Conservation (phyloP, 2,329 filamentous ascomycete genomes). For the Dactylellina drechsleri region DNA sequence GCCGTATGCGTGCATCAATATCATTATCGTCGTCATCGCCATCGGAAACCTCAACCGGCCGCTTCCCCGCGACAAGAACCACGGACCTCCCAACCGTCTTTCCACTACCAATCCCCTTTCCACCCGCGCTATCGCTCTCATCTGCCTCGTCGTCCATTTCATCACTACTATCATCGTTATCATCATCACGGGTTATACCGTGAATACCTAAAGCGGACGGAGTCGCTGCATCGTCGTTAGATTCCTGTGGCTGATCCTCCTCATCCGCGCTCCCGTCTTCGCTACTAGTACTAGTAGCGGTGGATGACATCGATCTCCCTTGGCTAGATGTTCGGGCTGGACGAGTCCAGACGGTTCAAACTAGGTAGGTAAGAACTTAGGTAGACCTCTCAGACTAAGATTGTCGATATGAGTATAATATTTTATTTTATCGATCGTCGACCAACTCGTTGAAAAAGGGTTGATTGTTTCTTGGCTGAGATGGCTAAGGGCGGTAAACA, state of each 20-base stretch:
- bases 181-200: slow-evolving; percentile 3
- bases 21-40: not conserved
- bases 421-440: too few relatives aligned
- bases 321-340: too few relatives aligned
- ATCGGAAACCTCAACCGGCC: slow-evolving; percentile 29
- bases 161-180: slow-evolving; percentile 9
- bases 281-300: too few relatives aligned
- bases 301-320: too few relatives aligned
- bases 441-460: too few relatives aligned
- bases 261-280: slow-evolving; percentile 7
- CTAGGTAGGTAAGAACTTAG: not conserved
- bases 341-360: too few relatives aligned
- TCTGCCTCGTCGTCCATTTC: slow-evolving; percentile 5
- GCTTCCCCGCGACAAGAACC: slow-evolving; percentile 41
- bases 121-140: slow-evolving; percentile 2
- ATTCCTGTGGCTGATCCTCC: slow-evolving; percentile 11
- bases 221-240: slow-evolving; percentile 9
- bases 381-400: not conserved
- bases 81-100: slow-evolving; percentile 8
- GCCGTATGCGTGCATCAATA: slow-evolving; percentile 7
- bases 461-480: not conserved
- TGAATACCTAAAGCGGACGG: slow-evolving; percentile 1
- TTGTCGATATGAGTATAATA: too few relatives aligned
- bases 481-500: not conserved
- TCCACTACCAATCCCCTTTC: slow-evolving; percentile 1